Conservation (phyloP, 768 basidiomycete genomes). For the Tylopilus felleus region DNA sequence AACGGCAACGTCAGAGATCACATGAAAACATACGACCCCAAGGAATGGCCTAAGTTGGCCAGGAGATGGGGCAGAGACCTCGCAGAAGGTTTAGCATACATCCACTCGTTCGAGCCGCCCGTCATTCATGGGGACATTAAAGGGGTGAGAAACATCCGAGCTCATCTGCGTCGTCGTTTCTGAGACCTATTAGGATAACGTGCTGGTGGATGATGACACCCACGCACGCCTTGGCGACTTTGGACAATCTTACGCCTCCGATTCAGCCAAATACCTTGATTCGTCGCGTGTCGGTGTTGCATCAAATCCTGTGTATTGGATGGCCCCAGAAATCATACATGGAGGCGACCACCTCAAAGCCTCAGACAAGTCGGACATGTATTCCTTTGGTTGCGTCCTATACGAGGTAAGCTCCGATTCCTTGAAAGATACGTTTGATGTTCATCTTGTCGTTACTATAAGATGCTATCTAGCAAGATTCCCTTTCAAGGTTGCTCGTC, state of each 20-base stretch:
- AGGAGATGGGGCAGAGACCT: constrained; percentile 12
- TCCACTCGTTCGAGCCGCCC: constrained; percentile 24
- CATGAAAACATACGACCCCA: background rate
- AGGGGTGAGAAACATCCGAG: constrained; percentile 23
- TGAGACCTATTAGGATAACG: constrained; percentile 21
- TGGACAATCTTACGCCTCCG: constrained; percentile 25
- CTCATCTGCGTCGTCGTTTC: background rate
- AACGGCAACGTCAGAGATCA: constrained; percentile 17
- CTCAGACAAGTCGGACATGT: constrained; percentile 21
- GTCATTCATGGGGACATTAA: constrained; percentile 43
- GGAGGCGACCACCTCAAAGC: constrained; percentile 3
- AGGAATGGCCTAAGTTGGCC: constrained; percentile 7
- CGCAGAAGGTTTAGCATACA: constrained; percentile 21
- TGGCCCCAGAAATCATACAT: constrained; percentile 26
- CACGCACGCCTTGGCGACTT: constrained; percentile 26
- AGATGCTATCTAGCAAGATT: constrained; percentile 19
- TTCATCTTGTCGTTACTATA: background rate
- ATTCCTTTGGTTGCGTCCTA: constrained; percentile 29
- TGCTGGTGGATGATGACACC: constrained; percentile 14
- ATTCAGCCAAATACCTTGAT: constrained; percentile 25
- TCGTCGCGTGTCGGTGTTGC: constrained; percentile 19
- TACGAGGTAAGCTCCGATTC: constrained; percentile 24
- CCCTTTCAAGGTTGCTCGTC: constrained; percentile 5
- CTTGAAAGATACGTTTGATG: background rate
- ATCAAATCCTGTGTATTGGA: constrained; percentile 18